A percentile compares a stretch with the other conserved stretches of the same genome.
Evolutionary conservation across 2,329 filamentous ascomycete genomes (phyloP).

Genomic region (Clonostachys rhizophaga): DNA sequence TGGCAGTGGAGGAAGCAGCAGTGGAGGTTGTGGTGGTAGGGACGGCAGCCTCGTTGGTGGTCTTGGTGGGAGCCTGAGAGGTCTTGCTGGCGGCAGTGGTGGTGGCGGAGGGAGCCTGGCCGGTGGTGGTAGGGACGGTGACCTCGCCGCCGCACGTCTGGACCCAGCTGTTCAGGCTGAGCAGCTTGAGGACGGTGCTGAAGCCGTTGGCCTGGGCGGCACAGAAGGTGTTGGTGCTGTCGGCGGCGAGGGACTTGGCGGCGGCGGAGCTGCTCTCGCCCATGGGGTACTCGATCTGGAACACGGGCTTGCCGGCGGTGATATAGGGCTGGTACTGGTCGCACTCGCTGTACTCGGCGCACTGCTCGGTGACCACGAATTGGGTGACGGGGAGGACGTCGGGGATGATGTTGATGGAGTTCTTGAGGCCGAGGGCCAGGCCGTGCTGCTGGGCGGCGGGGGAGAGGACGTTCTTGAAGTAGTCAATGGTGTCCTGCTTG

Average conservation of each 20-base stretch:
- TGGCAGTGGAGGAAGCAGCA: too few relatives aligned
- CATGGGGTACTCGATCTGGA: conserved; percentile 25
- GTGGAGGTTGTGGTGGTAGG: too few relatives aligned
- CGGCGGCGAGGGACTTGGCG: too few relatives aligned
- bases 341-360: conserved; percentile 19
- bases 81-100: too few relatives aligned
- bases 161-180: too few relatives aligned
- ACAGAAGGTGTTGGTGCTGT: too few relatives aligned
- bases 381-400: conserved; percentile 17
- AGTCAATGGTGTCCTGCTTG: conserved; percentile 16
- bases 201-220: conserved; percentile 11
- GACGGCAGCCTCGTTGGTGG: too few relatives aligned
- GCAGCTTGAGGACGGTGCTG: too few relatives aligned
- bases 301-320: conserved; percentile 19
- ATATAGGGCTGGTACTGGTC: conserved; percentile 19
- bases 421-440: conserved; percentile 26
- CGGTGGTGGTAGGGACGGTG: too few relatives aligned
- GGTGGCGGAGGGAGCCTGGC: too few relatives aligned
- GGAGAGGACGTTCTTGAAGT: conserved; percentile 20
- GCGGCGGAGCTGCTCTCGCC: conserved; percentile 21
- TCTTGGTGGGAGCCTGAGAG: too few relatives aligned
- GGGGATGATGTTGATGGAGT: conserved; percentile 17
- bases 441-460: conserved; percentile 12
- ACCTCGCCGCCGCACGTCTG: too few relatives aligned
- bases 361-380: conserved; percentile 29